Evolutionary conservation across 2,329 filamentous ascomycete genomes (phyloP).

Genomic region (Paradendryphiella salina): DNA sequence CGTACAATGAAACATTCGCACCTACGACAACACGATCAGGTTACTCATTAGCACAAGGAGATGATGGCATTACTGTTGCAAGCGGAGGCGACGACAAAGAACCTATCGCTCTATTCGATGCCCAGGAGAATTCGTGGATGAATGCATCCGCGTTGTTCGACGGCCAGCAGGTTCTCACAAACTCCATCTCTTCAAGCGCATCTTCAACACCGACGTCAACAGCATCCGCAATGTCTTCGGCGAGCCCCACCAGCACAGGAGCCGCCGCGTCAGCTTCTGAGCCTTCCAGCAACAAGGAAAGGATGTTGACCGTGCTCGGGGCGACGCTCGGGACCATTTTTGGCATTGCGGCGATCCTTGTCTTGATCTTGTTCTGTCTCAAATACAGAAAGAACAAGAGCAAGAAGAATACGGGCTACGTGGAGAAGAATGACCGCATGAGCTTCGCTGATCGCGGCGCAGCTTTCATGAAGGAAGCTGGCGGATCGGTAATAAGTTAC

Average conservation of each 20-base stretch:
- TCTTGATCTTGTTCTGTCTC: conserved; percentile 70
- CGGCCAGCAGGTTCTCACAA: conserved; percentile 45
- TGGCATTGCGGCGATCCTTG: conserved; percentile 70
- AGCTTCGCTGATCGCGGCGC: conserved; percentile 58
- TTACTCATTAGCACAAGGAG: conserved; percentile 71
- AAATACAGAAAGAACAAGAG: conserved; percentile 63
- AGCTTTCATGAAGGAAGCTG: conserved; percentile 57
- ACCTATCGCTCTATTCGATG: conserved; percentile 76
- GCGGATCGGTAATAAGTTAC: conserved; percentile 46
- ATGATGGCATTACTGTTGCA: conserved; percentile 71
- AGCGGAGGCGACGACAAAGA: conserved; percentile 69
- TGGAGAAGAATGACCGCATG: conserved; percentile 49
- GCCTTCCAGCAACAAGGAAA: conserved; percentile 49
- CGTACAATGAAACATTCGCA: conserved; percentile 75
- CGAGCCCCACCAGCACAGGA: conserved; percentile 37
- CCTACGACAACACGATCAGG: conserved; percentile 66
- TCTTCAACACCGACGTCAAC: conserved; percentile 34
- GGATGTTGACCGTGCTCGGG: conserved; percentile 68
- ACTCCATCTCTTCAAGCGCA: conserved; percentile 41
- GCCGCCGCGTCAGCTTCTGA: conserved; percentile 38
- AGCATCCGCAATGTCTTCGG: conserved; percentile 27
- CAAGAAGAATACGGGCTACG: conserved; percentile 57
- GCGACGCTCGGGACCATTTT: conserved; percentile 81
- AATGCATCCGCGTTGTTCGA: conserved; percentile 68
- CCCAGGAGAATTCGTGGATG: conserved; percentile 74